These are phyloP conservation scores for Hansfordia pulvinata DNA, from an alignment of 2,329 filamentous ascomycete species.

Conservation along the genomic window DNA sequence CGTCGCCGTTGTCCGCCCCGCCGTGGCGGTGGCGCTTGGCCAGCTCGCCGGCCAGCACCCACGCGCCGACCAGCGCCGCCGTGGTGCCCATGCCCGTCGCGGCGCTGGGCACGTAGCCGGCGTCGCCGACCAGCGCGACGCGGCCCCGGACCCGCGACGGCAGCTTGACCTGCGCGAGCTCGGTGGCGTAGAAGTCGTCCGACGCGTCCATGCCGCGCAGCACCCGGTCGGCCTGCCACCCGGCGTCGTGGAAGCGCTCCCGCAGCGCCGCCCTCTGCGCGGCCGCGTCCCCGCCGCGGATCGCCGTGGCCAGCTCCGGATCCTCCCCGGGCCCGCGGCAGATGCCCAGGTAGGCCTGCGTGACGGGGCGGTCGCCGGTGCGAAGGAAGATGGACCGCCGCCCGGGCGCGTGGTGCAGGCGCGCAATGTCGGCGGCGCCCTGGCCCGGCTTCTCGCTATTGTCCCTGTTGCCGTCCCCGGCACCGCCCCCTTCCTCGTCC, in stretches of 20 bases:
- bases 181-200: slow-evolving; percentile 30
- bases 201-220: slow-evolving; percentile 23
- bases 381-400: neutral
- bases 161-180: slow-evolving; percentile 28
- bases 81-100: slow-evolving; percentile 30
- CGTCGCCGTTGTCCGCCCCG: neutral
- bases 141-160: slow-evolving; percentile 22
- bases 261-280: slow-evolving; percentile 24
- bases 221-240: slow-evolving; percentile 29
- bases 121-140: slow-evolving; percentile 35
- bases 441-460: slow-evolving; percentile 1
- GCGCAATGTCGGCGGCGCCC: slow-evolving; percentile 2
- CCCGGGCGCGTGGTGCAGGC: slow-evolving; percentile 1
- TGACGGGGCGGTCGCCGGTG: slow-evolving; percentile 12
- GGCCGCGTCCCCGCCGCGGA: slow-evolving; percentile 15
- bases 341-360: slow-evolving; percentile 17
- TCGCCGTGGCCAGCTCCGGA: slow-evolving; percentile 19
- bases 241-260: slow-evolving; percentile 24
- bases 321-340: slow-evolving; percentile 16
- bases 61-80: slow-evolving; percentile 25
- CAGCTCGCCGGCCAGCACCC: slow-evolving; percentile 33
- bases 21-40: slow-evolving; percentile 7
- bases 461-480: slow-evolving; percentile 6
- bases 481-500: too few species aligned
- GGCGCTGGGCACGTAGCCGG: slow-evolving; percentile 28